Evolutionary conservation across 2,329 filamentous ascomycete species (phyloP), one percentile per base, ranked within the genome.

Genomic region (Epichloe elymi): DNA sequence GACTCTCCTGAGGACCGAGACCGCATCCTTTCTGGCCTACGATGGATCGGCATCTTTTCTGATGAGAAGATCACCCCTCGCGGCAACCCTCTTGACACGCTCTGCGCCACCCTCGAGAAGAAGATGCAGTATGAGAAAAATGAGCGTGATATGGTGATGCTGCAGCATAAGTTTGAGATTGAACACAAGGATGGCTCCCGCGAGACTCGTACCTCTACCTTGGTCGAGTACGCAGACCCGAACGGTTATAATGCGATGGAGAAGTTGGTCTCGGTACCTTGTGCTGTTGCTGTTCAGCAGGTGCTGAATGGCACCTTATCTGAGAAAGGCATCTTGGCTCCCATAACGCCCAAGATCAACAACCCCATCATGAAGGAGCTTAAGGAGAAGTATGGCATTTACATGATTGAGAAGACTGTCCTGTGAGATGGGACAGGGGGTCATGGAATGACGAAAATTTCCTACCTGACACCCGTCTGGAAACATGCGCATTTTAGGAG

Each of bases 71-170:
- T 85, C 63, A 84, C 71, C 5, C 83, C 87, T 30, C 74, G 80
- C 51, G 85, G 82, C 50, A 95, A 87, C 73, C 85, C 88, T 4
- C 78, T 95, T 23, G 90, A 95, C 68, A 91, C 86, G n/a, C 80
- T 95, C 39, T 95, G 89, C 72, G 88, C 87, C 35, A 86, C 82
- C 3, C 79, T 95, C 33, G 88, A 95, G 75, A 72, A 86, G 75
- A 95, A 94, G 81, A 94, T 95, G 87, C 79, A 86, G 69, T 95
- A 84, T 68, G 85, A 79, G 63, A 74, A 85, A 60, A 84, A 78
- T 54, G 88, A 95, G 79, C 83, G 89, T 53, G 89, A 95, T 68
- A 74, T 94, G 58, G 86, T 93, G 57, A 80, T 86, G 45, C 76
- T 88, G 35, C 85, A 88, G 72, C 85, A 88, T 74, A 84, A 81